These are phyloP conservation scores for Phoma sp. DNA, from an alignment of 2,329 filamentous ascomycete genomes.

Conservation along the genomic window DNA sequence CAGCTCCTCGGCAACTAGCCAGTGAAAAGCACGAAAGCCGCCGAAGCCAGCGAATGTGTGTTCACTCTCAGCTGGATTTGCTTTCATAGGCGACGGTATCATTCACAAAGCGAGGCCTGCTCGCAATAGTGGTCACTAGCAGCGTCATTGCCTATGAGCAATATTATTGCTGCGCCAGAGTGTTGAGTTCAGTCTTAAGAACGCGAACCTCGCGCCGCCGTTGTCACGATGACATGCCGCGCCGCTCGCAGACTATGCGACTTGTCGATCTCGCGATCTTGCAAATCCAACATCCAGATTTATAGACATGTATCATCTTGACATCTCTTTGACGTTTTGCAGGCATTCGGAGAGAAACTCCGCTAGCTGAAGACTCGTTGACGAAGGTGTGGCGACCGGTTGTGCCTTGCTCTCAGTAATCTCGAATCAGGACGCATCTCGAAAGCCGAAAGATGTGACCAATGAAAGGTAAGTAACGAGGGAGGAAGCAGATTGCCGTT, in stretches of 20 bases:
- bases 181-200: constrained; percentile 17
- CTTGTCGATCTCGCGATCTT: not conserved
- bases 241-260: constrained; percentile 7
- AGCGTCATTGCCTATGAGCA: not conserved
- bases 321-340: not conserved
- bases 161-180: not conserved
- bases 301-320: not conserved
- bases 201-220: not conserved
- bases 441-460: not conserved
- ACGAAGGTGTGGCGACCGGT: not conserved
- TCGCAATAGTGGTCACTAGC: not conserved
- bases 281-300: not conserved
- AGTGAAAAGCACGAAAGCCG: not conserved
- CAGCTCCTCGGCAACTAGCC: not conserved
- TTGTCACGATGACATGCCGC: constrained; percentile 9
- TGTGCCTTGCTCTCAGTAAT: not conserved
- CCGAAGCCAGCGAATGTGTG: not conserved
- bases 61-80: not conserved
- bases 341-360: not conserved
- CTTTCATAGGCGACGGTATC: not conserved
- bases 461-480: not conserved
- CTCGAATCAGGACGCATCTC: not conserved
- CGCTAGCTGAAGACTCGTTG: not conserved
- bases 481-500: constrained; percentile 4
- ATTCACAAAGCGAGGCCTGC: not conserved